Base-by-base conservation (phyloP, 441 rosid genomes). In the Codiaeum variegatum region DNA sequence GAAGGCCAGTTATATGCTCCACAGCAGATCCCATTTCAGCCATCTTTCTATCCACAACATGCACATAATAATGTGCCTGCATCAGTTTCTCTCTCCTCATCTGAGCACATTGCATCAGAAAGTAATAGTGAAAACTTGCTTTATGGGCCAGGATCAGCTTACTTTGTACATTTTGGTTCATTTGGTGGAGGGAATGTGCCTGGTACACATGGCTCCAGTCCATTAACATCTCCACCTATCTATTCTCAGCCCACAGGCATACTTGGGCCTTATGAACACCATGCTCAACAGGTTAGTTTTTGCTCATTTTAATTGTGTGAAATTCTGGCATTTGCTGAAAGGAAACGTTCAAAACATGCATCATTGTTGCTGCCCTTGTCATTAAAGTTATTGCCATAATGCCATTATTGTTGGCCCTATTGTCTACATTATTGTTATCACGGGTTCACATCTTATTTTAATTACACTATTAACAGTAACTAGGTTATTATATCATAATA, bases 161-260 rank as follows among this genome's bases (percentile, higher is more conserved):
- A 83, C 75, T 44, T 82, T 71, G 74, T 90, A 46, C 87, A 81
- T 72, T 84, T 60, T 78, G 96, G 86, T 46, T 77, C 87, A 73
- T 90, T 71, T 78, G 91, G 84, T 65, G 90, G 88, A 67, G 87
- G 78, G 52, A 81, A 70, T 58, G 29, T 83, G 42, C 72, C 89
- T 40, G 87, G 83, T 5, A 78, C 78, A 73, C 83, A 68, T 67
- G 87, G 79, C 73, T 81, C 76, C 62, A 75, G 73, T 80, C 71
- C 88, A 70, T 72, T 84, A 65, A 38, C 84, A 49, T 81, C 91
- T 4, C 75, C 86, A 70, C 62, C 83, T 26, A 79, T 81, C 51
- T 90, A 90, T 82, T 86, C 91, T 77, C 96, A 85, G 73, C 83
- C 87, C 23, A 78, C 85, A 87, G 93, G 93, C 76, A 90, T 90